Base-by-base conservation (phyloP, 2,329 filamentous ascomycete genomes). In the Colletotrichum melonis region DNA sequence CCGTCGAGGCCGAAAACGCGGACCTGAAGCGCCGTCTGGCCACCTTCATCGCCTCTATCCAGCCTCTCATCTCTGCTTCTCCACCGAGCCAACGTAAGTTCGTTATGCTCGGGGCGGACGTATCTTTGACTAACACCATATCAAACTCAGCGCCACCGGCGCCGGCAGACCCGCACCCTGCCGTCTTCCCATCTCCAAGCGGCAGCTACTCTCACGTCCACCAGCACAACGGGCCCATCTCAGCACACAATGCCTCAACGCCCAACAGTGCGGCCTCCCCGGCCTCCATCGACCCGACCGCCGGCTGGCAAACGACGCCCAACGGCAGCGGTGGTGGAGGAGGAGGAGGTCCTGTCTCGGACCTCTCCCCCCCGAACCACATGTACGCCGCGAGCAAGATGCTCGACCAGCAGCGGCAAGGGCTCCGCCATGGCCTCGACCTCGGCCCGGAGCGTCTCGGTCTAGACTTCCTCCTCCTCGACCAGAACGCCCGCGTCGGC, bases 1-100 rank as follows among this genome's bases (percentile, higher is more conserved):
- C 89, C 16, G 90, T 95, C 66, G 90, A 95, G 83, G 90, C 90
- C 38, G 94, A 97, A 83, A 96, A 97, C 84, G 89, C 90, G 74
- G 93, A 95, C 75, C 92, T 97, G 75, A 92, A 91, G 78, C 87
- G 89, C 79, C 89, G 91, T 38, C 83, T 97, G 76, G 88, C 90
- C 69, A 87, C 88, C 38, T 89, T 95, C 52, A 83, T 95, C 80
- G 85, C 88, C 76, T 88, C 92, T 79, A 86, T 93, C 63, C 89
- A 92, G 79, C 90, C 91, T 52, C 82, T 92, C 30, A 80, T 92
- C 54, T 76, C 60, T 32, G n/a, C 77, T 9, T 75, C 75, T 16
- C 75, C 78, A 35, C 76, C 77, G 63, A 79, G 77, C 28, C 69
- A 72, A 26, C 54, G 69, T 63, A 59, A 26, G 26, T 26, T 26